phyloP scores from a whole-genome alignment of 2,329 filamentous ascomycete species.

The Sporothrix sp. region DNA sequence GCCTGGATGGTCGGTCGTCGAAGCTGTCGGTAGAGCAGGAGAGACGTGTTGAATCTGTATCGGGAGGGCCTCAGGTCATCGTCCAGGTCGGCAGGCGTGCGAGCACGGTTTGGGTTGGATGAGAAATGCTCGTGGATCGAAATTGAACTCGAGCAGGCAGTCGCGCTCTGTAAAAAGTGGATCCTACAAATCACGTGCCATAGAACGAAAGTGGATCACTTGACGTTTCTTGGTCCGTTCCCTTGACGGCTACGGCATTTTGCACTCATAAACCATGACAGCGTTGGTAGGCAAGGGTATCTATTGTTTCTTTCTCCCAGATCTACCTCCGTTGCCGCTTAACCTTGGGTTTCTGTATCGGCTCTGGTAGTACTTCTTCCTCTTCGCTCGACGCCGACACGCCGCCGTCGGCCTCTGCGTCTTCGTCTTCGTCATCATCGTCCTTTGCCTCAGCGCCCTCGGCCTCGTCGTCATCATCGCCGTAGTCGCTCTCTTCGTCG shows the following conservation, averaged over 20 bases:
- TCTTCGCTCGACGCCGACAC: background rate
- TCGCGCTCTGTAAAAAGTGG: background rate
- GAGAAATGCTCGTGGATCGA: background rate
- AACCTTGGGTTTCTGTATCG: conserved; percentile 4
- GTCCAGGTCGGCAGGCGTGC: too few relatives aligned
- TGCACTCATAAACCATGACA: too few relatives aligned
- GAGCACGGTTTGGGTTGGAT: too few relatives aligned
- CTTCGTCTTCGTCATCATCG: conserved; percentile 1
- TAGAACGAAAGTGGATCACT: too few relatives aligned
- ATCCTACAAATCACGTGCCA: background rate
- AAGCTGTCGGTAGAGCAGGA: background rate
- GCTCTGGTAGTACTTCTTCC: background rate
- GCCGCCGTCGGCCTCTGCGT: background rate
- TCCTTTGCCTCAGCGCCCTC: conserved; percentile 4
- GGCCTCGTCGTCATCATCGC: background rate
- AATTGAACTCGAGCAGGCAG: background rate
- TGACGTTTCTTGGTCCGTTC: too few relatives aligned
- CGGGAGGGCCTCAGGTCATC: too few relatives aligned
- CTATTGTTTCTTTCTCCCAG: background rate
- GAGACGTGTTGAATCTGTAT: too few relatives aligned
- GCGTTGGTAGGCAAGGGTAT: too few relatives aligned
- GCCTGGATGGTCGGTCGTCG: background rate
- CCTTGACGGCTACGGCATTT: too few relatives aligned
- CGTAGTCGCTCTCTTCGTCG: conserved; percentile 16
- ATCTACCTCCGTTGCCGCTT: conserved; percentile 9